Base-by-base conservation (phyloP, 1,284 basidiomycete genomes). In the Cystodermella granulosa region DNA sequence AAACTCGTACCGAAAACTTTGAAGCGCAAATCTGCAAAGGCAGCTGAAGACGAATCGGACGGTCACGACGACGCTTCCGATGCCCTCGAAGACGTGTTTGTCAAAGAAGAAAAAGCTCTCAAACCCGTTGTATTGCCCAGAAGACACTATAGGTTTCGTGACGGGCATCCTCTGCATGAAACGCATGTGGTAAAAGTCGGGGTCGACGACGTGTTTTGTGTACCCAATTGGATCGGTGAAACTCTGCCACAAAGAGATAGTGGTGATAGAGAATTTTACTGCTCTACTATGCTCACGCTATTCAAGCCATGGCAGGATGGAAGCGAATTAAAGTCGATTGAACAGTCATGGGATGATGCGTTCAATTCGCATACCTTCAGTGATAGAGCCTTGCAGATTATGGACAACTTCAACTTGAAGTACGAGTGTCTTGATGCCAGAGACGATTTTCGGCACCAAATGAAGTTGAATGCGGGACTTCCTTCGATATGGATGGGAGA, bases 261-360 rank as follows among this genome's bases (percentile, higher is more conserved):
- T 31, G 59, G 57, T 3, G 57, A 64, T 34, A 22, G 51, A 8
- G 56, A 62, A 47, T 55, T 46, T 43, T 64, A 64, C 38, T 62
- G 59, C 37, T 23, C 28, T 5, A 59, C 57, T 6, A 65, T 65
- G 60, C 45, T 65, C 3, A 55, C 58, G 0, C 46, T 64, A 8
- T 63, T 62, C 39, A 56, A 55, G 24, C 61, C 59, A 4, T 61
- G 62, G 55, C 39, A 50, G 24, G 23, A 24, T n/a, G 53, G 51
- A 3, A n/a, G 4, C 5, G 49, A 55, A 34, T 36, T 62, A 7
- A 59, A 57, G 47, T 17, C 5, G 16, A 8, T 7, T 2, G 11
- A 45, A 17, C n/a, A 52, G 11, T 24, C 42, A 1, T 65, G 62
- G 59, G 48, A 54, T 47, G 54, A 59, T 26, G 41, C 54, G 2